Percentiles rank a stretch among this genome's conserved stretches.
phyloP scores from a whole-genome alignment of 139 green algal genomes.

The Protoeuglena noctilucae region DNA sequence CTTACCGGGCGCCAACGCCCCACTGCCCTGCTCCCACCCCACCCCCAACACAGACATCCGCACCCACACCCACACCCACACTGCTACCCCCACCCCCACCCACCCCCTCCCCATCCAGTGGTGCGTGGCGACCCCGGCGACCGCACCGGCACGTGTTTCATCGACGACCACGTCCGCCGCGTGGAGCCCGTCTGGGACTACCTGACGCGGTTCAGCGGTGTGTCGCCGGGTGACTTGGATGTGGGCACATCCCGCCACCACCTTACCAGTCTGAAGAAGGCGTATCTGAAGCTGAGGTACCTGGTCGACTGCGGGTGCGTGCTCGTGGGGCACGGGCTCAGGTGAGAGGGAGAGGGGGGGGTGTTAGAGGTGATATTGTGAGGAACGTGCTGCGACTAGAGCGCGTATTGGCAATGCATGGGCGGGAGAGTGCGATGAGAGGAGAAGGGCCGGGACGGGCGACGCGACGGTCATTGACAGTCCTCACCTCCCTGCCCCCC shows the following conservation, averaged over 20 bases:
- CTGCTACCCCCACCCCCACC: too few species aligned
- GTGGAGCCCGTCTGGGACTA: conserved; percentile 87
- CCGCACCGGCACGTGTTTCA: conserved; percentile 28
- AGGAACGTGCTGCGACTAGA: too few species aligned
- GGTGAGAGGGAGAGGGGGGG: too few species aligned
- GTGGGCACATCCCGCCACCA: conserved; percentile 40
- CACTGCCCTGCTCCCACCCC: neutral
- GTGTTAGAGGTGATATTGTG: too few species aligned
- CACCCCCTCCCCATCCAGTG: neutral
- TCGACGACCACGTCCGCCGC: conserved; percentile 83
- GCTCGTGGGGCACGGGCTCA: conserved; percentile 87
- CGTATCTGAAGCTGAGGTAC: conserved; percentile 73
- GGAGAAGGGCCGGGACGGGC: too few species aligned
- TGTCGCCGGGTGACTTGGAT: conserved; percentile 48
- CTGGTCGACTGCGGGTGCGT: conserved; percentile 67
- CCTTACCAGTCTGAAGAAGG: conserved; percentile 70
- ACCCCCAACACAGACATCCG: neutral
- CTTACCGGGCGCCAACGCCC: neutral
- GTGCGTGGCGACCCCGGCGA: neutral
- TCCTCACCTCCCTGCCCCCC: too few species aligned
- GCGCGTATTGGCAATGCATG: too few species aligned
- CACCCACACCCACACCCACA: too few species aligned
- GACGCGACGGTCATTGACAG: too few species aligned
- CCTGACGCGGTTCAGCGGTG: conserved; percentile 62
- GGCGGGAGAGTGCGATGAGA: too few species aligned